Evolutionary conservation across 1,284 basidiomycete genomes (phyloP), one percentile per base, ranked within the genome.

Genomic region (Leccinum solheimii): DNA sequence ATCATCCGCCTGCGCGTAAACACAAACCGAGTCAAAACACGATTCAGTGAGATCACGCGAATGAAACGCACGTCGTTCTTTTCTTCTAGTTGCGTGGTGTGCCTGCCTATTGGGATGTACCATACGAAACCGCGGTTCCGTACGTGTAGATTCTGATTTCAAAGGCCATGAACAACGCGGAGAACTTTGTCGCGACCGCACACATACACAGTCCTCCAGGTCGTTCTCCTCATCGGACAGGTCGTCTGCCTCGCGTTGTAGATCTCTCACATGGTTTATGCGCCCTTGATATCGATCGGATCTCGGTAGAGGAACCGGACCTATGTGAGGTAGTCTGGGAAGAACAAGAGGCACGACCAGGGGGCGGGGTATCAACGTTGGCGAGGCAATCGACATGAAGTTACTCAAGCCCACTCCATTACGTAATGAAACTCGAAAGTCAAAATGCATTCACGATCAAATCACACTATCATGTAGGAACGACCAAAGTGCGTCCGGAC

Each of bases 181-280:
- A 38, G 19, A 16, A 55, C 34, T 36, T 36, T 38, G 34, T 5
- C 23, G 27, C 52, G 40, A 26, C 26, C 23, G 14, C 11, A 6
- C 34, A 76, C 83, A 64, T 69, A 89, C 91, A 67, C 86, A 78
- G 55, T 89, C 87, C 59, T 92, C 90, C 11, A 92, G 72, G 66
- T 92, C 89, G 54, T 83, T 85, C 71, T 95, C 93, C 71, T 93
- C 91, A 62, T 94, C 92, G 66, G 89, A 93, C 62, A 95, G 77
- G 64, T 94, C 91, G 43, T 92, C 91, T 79, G 91, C 88, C 72
- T 95, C 92, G 59, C 85, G 84, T 67, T 86, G 84, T 48, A 92
- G 76, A 72, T 94, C 88, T 36, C 90, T 83, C 52, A 83, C 77
- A 32, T 82, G 79, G 66, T 86, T 86, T 64, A 91, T 72, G 43